Percentiles rank a stretch among this genome's conserved stretches.
These are phyloP conservation scores for Solanum virginianum DNA, from an alignment of 257 asterid genomes.

Conservation along the genomic window DNA sequence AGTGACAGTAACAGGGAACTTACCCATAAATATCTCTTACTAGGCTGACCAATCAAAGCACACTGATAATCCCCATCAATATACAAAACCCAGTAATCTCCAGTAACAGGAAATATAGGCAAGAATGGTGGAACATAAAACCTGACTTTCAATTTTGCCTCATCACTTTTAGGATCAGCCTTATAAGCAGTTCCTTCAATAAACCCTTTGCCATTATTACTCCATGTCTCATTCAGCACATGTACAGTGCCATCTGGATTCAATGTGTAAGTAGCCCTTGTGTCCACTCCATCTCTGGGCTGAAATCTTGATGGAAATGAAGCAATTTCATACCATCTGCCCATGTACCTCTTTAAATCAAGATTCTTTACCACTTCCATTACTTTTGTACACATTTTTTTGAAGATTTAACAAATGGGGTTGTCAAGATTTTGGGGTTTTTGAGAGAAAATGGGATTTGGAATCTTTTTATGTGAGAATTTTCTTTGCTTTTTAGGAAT, in stretches of 20 bases:
- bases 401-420: background rate
- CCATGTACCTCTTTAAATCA: constrained; percentile 61
- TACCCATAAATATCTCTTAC: constrained; percentile 73
- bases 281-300: constrained; percentile 56
- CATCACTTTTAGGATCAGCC: constrained; percentile 46
- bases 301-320: constrained; percentile 65
- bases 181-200: constrained; percentile 68
- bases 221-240: constrained; percentile 82
- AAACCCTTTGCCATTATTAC: constrained; percentile 38
- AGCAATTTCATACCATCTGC: constrained; percentile 91
- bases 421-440: background rate
- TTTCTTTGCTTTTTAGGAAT: background rate
- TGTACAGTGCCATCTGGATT: constrained; percentile 56
- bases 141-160: constrained; percentile 25
- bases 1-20: background rate
- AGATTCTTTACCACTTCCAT: constrained; percentile 57
- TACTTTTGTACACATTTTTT: constrained; percentile 37
- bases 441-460: background rate
- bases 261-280: constrained; percentile 70
- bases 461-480: background rate
- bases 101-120: constrained; percentile 20
- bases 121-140: constrained; percentile 32
- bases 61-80: constrained; percentile 16
- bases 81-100: constrained; percentile 26
- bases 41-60: constrained; percentile 63